A percentile compares a stretch with the other conserved stretches of the same genome.
Evolutionary conservation across 306 rosid genomes (phyloP).

Genomic region (Prunus armeniaca): DNA sequence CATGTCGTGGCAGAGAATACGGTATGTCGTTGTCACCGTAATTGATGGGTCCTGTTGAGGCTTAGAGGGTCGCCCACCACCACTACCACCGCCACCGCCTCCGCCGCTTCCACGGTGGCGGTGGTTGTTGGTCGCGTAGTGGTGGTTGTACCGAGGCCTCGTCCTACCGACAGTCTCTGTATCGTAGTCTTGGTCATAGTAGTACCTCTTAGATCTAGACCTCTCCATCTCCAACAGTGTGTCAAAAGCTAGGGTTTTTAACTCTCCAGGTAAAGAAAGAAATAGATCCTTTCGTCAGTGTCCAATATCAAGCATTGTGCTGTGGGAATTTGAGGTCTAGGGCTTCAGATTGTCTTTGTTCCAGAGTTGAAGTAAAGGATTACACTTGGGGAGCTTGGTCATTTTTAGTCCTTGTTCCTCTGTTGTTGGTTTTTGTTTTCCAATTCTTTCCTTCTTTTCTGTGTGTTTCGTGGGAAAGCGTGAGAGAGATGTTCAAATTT

Average conservation of each 20-base stretch:
- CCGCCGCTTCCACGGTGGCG: slow-evolving; percentile 44
- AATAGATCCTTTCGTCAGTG: neutral
- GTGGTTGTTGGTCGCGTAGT: slow-evolving; percentile 46
- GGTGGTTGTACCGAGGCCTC: slow-evolving; percentile 80
- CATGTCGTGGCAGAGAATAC: slow-evolving; percentile 84
- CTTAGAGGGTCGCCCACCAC: slow-evolving; percentile 43
- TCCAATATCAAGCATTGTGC: slow-evolving; percentile 25
- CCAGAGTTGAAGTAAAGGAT: neutral
- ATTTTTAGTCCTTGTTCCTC: slow-evolving; percentile 2
- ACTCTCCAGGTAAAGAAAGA: neutral
- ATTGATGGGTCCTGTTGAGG: slow-evolving; percentile 44
- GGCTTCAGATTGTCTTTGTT: slow-evolving; percentile 18
- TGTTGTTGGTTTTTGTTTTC: neutral
- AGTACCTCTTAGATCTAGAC: slow-evolving; percentile 98
- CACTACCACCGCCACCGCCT: slow-evolving; percentile 34
- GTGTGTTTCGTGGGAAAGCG: slow-evolving; percentile 24
- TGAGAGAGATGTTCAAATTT: neutral
- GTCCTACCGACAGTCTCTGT: slow-evolving; percentile 75
- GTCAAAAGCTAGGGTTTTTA: slow-evolving; percentile 19
- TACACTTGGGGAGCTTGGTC: slow-evolving; percentile 18
- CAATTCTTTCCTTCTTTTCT: neutral
- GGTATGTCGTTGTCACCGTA: slow-evolving; percentile 70
- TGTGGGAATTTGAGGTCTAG: slow-evolving; percentile 16
- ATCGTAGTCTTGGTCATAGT: slow-evolving; percentile 91
- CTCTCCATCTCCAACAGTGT: slow-evolving; percentile 58